Evolutionary conservation across 345 rosid genomes (phyloP).

Genomic region (Boechera stricta): DNA sequence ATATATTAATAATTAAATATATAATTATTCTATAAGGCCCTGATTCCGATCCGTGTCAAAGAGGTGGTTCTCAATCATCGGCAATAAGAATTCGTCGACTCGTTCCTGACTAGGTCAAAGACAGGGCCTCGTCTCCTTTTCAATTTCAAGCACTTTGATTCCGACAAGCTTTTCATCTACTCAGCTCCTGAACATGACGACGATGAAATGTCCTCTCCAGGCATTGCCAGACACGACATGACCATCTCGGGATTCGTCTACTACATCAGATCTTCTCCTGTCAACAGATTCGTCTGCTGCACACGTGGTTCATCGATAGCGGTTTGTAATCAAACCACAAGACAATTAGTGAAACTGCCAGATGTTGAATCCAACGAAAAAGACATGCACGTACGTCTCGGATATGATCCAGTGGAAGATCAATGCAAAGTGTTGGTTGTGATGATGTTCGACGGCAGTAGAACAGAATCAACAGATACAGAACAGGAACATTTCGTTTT

Average conservation of each 20-base stretch:
- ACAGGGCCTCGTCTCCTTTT: constrained; percentile 20
- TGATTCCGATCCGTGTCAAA: constrained; percentile 17
- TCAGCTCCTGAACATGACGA: constrained; percentile 19
- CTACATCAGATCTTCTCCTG: not conserved
- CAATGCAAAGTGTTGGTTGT: constrained; percentile 24
- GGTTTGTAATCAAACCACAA: constrained; percentile 24
- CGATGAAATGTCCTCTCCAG: not conserved
- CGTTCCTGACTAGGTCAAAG: constrained; percentile 6
- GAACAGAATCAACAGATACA: not conserved
- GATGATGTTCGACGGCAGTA: not conserved
- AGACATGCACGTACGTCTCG: constrained; percentile 22
- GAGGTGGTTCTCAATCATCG: constrained; percentile 2
- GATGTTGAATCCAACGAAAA: not conserved
- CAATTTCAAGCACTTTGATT: not conserved
- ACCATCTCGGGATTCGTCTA: not conserved
- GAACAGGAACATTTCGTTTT: not conserved
- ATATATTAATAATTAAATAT: too few relatives aligned
- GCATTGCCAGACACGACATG: constrained; percentile 24
- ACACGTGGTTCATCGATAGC: constrained; percentile 9
- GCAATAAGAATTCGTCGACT: not conserved
- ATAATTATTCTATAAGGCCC: not conserved
- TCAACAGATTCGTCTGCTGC: constrained; percentile 10
- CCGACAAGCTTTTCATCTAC: not conserved
- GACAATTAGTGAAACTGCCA: not conserved
- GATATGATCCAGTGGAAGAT: constrained; percentile 13